A percentile compares a stretch with the other conserved stretches of the same genome.
phyloP scores from a whole-genome alignment of 139 green algal species.

The Nannochloris sp. region DNA sequence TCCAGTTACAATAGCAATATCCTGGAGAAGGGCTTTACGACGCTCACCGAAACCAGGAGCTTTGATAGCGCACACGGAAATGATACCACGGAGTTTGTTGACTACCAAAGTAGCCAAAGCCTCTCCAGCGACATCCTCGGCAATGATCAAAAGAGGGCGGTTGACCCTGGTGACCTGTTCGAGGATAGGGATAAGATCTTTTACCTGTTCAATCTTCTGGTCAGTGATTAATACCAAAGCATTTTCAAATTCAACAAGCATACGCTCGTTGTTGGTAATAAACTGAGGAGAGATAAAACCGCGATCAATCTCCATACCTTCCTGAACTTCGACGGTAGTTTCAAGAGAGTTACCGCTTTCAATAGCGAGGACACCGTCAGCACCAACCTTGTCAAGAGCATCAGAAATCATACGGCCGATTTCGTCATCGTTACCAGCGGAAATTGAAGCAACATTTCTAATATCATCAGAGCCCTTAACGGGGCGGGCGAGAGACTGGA shows the following conservation, averaged over 20 bases:
- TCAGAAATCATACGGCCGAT: constrained; percentile 81
- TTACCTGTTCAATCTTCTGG: constrained; percentile 79
- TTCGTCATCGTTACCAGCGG: constrained; percentile 73
- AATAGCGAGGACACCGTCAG: constrained; percentile 92
- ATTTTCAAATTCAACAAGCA: constrained; percentile 91
- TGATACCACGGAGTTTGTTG: constrained; percentile 97
- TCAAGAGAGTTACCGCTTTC: constrained; percentile 75
- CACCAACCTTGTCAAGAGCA: constrained; percentile 77
- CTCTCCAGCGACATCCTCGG: constrained; percentile 92
- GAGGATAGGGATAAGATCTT: constrained; percentile 71
- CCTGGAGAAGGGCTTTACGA: constrained; percentile 78
- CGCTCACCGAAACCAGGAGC: constrained; percentile 83
- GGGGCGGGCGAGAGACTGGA: constrained; percentile 72
- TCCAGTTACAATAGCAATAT: constrained; percentile 79
- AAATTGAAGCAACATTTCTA: constrained; percentile 74
- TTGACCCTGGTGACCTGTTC: constrained; percentile 73
- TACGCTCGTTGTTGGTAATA: constrained; percentile 84
- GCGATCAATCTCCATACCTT: constrained; percentile 97
- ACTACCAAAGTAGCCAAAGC: constrained; percentile 96
- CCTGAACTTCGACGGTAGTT: constrained; percentile 84
- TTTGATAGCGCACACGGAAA: constrained; percentile 87
- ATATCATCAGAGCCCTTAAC: constrained; percentile 90
- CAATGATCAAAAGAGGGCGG: constrained; percentile 88
- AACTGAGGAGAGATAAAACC: constrained; percentile 97
- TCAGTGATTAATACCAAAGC: constrained; percentile 89